A percentile compares a stretch with the other conserved stretches of the same genome.
Conservation (phyloP, 2,329 filamentous ascomycete genomes). For the Fusarium sp. region DNA sequence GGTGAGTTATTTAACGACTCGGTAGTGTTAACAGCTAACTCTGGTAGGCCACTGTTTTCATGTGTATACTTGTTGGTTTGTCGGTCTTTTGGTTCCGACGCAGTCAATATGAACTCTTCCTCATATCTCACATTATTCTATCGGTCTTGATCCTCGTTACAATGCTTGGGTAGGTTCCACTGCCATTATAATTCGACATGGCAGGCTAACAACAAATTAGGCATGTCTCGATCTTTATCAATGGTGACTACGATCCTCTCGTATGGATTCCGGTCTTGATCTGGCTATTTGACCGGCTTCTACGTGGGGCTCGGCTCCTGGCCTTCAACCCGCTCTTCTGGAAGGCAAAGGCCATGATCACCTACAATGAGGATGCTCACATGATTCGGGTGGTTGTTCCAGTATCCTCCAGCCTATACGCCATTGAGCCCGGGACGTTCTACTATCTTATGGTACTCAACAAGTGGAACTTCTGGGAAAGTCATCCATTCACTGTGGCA, state of each 20-base stretch:
- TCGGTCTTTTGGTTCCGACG: slow-evolving; percentile 68
- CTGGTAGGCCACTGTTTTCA: slow-evolving; percentile 58
- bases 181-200: accelerated
- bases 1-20: slow-evolving; percentile 47
- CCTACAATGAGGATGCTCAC: slow-evolving; percentile 50
- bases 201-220: slow-evolving; percentile 45
- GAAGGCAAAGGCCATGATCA: slow-evolving; percentile 3
- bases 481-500: slow-evolving; percentile 66
- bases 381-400: slow-evolving; percentile 60
- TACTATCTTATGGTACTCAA: slow-evolving; percentile 63
- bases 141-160: slow-evolving; percentile 65
- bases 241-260: slow-evolving; percentile 60
- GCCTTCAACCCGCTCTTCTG: slow-evolving; percentile 8
- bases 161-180: slow-evolving; percentile 63
- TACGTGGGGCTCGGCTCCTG: neutral
- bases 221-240: slow-evolving; percentile 66
- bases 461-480: slow-evolving; percentile 60
- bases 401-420: slow-evolving; percentile 52
- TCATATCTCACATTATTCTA: slow-evolving; percentile 66
- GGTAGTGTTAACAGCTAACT: accelerated
- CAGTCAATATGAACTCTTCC: slow-evolving; percentile 66
- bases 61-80: slow-evolving; percentile 61
- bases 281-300: slow-evolving; percentile 4
- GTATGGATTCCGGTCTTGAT: slow-evolving; percentile 3
- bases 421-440: slow-evolving; percentile 58